phyloP scores from a whole-genome alignment of 2,329 filamentous ascomycete genomes.

The Alternaria viburni region DNA sequence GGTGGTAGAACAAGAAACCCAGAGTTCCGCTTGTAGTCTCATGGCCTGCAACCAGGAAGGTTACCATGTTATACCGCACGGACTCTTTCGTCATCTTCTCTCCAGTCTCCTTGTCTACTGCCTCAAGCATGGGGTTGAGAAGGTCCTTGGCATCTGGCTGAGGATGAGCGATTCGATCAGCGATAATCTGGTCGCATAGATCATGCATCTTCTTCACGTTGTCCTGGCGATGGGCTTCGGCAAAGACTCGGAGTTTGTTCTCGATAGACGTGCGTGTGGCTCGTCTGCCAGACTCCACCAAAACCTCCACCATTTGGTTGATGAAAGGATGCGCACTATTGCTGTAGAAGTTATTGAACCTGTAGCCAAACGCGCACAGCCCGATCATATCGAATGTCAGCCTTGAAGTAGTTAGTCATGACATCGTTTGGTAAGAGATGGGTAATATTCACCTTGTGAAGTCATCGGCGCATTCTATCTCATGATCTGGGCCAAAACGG shows the following conservation, averaged over 20 bases:
- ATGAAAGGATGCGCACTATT: constrained; percentile 9
- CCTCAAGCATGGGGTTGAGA: constrained; percentile 12
- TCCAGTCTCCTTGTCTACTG: constrained; percentile 7
- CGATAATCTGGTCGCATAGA: constrained; percentile 11
- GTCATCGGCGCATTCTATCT: constrained; percentile 9
- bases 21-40: constrained; percentile 11
- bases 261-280: constrained; percentile 1
- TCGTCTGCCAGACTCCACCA: constrained; percentile 9
- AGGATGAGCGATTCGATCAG: constrained; percentile 6
- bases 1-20: constrained; percentile 8
- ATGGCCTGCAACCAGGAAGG: constrained; percentile 10
- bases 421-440: too few relatives aligned
- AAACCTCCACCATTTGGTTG: constrained; percentile 9
- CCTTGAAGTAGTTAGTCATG: background rate
- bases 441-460: background rate
- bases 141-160: constrained; percentile 6
- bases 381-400: constrained; percentile 12
- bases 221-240: constrained; percentile 8
- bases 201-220: constrained; percentile 13
- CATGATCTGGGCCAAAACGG: constrained; percentile 8
- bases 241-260: constrained; percentile 11
- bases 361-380: constrained; percentile 10
- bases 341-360: constrained; percentile 13
- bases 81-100: constrained; percentile 13
- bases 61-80: constrained; percentile 11